Base-by-base conservation (phyloP, 805 yeast genomes). In the Yarrowia sp. region DNA sequence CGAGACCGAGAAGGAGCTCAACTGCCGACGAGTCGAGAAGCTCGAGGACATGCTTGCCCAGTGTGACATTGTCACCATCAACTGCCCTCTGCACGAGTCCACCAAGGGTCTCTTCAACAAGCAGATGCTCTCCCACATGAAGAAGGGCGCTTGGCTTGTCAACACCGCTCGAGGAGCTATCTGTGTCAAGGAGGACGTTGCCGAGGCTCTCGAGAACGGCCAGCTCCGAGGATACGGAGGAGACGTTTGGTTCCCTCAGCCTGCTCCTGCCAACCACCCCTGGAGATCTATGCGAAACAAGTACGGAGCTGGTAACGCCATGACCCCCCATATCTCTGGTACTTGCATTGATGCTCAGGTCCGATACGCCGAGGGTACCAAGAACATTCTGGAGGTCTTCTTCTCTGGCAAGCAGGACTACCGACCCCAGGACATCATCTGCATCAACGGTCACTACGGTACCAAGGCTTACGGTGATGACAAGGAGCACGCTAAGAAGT, bases 1-100 rank as follows among this genome's bases (percentile, higher is more conserved):
- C 16, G 42, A 38, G 42, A 38, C 42, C 18, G 42, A 38, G 42
- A 21, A 38, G 42, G 42, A 38, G 42, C 42, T 38, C 42, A 38
- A 38, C 42, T 38, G 42, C 13, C 42, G 42, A 38, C 42, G 42
- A 38, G 42, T 38, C 42, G 42, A 38, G 25, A 38, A 38, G 42
- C 42, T 38, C 25, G 42, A 38, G 16, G 42, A 38, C 21, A 38
- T 38, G 42, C 42, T 38, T 13, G 42, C 42, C 16, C 42, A 38
- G 25, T 38, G 42, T 21, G 42, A 38, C 25, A 38, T 38, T 21
- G 42, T 38, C 25, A 38, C 42, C 25, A 38, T 38, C 16, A 38
- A 36, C 41, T 36, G 41, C 13, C 41, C 41, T 12, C 41, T 36
- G 6, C 41, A 36, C 24, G 41, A 36, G 42, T 38, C 42, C 25